These are phyloP conservation scores for Ganoderma sinense DNA, from an alignment of 1,284 basidiomycete species.

Conservation along the genomic window DNA sequence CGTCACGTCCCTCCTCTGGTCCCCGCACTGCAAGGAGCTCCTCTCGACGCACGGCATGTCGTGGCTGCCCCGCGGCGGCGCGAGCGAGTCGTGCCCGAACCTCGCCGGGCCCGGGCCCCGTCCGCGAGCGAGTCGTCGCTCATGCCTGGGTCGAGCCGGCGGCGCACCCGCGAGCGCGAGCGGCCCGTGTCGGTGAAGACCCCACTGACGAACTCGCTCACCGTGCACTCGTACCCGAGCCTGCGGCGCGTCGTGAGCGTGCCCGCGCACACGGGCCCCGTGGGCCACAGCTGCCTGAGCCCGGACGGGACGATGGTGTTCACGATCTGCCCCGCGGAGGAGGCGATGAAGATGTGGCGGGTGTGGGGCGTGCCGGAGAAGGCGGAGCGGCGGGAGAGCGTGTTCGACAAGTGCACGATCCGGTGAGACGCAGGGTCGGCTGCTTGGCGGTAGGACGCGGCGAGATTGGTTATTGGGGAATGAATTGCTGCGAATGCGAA, in stretches of 20 bases:
- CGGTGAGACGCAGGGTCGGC: too few relatives aligned
- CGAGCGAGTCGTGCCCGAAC: constrained; percentile 29
- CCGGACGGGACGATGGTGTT: constrained; percentile 47
- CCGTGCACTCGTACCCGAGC: constrained; percentile 55
- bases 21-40: constrained; percentile 70
- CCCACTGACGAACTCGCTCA: constrained; percentile 57
- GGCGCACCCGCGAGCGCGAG: constrained; percentile 24
- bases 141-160: constrained; percentile 10
- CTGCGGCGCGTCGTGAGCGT: constrained; percentile 42
- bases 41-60: constrained; percentile 69
- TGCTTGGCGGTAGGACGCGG: too few relatives aligned
- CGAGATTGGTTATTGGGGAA: not conserved
- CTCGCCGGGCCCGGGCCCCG: constrained; percentile 7
- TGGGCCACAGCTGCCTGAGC: constrained; percentile 45
- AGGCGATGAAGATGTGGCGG: constrained; percentile 53
- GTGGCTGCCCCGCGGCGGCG: constrained; percentile 38
- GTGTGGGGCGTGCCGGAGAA: constrained; percentile 43
- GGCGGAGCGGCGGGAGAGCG: constrained; percentile 36
- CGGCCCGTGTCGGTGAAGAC: constrained; percentile 34
- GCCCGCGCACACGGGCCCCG: constrained; percentile 42
- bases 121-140: not conserved
- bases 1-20: constrained; percentile 73
- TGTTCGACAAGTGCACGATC: constrained; percentile 39
- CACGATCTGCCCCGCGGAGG: constrained; percentile 47
- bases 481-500: not conserved